Conservation (phyloP, 768 basidiomycete species). For the Trichaptum fuscoviolaceum region DNA sequence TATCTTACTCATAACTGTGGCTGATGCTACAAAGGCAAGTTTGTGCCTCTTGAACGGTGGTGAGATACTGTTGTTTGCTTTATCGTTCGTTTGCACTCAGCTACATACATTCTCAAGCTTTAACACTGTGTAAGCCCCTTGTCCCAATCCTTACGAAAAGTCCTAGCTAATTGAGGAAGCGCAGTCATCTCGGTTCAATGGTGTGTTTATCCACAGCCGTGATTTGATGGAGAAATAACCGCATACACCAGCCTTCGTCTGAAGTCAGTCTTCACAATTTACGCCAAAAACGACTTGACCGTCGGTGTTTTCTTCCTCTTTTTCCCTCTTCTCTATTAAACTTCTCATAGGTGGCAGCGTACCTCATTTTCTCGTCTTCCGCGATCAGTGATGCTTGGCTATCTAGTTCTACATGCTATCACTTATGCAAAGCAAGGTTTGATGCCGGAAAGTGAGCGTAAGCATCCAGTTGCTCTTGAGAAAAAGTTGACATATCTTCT, state of each 20-base stretch:
- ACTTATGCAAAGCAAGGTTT: background rate
- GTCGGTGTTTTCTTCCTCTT: background rate
- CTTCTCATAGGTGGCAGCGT: background rate
- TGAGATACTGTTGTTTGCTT: background rate
- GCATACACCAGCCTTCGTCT: background rate
- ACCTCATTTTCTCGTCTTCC: background rate
- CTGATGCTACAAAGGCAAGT: background rate
- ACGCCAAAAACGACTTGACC: background rate
- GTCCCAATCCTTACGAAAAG: background rate
- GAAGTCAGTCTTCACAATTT: background rate
- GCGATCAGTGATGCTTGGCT: background rate
- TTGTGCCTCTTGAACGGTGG: background rate
- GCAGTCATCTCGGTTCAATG: background rate
- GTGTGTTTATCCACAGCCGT: background rate
- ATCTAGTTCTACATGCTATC: background rate
- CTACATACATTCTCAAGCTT: background rate
- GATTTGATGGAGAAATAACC: background rate
- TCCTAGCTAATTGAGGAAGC: background rate
- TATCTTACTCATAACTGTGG: no score
- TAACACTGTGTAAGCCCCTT: background rate
- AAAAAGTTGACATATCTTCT: background rate
- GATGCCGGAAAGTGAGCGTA: background rate
- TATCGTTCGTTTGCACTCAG: background rate
- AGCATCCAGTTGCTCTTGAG: background rate
- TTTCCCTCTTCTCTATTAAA: background rate